phyloP scores from a whole-genome alignment of 768 basidiomycete genomes.

The Lyophyllum atratum region DNA sequence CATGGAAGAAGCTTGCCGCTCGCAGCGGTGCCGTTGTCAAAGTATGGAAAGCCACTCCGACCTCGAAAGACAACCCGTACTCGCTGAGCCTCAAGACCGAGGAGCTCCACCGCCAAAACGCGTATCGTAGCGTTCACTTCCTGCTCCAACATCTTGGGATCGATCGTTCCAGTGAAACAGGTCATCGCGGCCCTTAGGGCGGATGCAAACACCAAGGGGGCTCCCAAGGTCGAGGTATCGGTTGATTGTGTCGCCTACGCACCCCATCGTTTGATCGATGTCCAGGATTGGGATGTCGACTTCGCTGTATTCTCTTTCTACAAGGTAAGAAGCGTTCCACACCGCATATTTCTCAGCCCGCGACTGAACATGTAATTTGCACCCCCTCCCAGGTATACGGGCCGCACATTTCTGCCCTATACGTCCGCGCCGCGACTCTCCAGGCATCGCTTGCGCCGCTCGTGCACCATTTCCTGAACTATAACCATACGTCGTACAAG shows the following conservation, averaged over 20 bases:
- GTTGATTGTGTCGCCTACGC: constrained; percentile 83
- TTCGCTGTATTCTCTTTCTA: constrained; percentile 73
- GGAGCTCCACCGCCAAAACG: constrained; percentile 60
- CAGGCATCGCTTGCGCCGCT: constrained; percentile 54
- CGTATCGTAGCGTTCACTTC: constrained; percentile 75
- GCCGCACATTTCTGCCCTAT: constrained; percentile 68
- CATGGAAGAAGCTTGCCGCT: constrained; percentile 75
- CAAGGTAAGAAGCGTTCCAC: constrained; percentile 49
- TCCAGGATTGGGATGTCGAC: constrained; percentile 77
- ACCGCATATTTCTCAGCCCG: not conserved
- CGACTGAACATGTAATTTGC: not conserved
- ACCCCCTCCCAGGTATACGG: constrained; percentile 61
- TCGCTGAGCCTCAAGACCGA: constrained; percentile 55
- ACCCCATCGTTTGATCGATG: constrained; percentile 72
- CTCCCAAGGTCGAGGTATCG: constrained; percentile 62
- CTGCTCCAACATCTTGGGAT: constrained; percentile 77
- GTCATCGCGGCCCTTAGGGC: constrained; percentile 52
- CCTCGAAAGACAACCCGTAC: constrained; percentile 62
- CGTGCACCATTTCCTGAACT: constrained; percentile 69
- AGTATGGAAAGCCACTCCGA: constrained; percentile 55
- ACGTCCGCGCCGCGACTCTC: constrained; percentile 54
- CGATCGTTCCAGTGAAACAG: constrained; percentile 60
- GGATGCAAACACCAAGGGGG: constrained; percentile 52
- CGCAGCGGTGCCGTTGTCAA: constrained; percentile 56
- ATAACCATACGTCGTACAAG: constrained; percentile 51